Evolutionary conservation across 1,284 basidiomycete genomes (phyloP).

Genomic region (Naganishia sp.): DNA sequence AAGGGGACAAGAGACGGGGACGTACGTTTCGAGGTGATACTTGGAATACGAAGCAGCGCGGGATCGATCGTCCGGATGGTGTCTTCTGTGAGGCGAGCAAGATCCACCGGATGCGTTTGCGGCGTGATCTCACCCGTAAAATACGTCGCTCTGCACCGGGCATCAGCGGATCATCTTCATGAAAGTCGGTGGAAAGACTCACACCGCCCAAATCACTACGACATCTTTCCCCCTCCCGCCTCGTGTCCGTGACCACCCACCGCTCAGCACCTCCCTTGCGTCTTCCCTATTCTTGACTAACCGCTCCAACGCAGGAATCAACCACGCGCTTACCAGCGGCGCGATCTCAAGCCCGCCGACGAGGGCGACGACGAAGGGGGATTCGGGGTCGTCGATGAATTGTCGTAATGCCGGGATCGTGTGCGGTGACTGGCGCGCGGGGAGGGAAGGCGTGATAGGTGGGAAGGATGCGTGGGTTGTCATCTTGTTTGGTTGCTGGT

Average conservation of each 20-base stretch:
- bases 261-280: background rate
- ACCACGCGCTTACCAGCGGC: background rate
- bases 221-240: background rate
- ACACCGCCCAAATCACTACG: conserved; percentile 3
- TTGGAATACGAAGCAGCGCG: background rate
- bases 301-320: conserved; percentile 7
- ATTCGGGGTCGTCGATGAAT: background rate
- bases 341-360: background rate
- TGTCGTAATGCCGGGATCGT: background rate
- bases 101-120: background rate
- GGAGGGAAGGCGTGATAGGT: background rate
- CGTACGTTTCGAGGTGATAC: conserved; percentile 6
- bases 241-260: background rate
- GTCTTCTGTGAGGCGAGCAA: background rate
- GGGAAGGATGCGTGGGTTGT: background rate
- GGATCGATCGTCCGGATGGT: background rate
- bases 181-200: background rate
- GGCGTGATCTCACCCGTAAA: background rate
- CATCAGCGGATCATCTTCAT: background rate
- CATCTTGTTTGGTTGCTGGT: background rate
- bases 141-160: background rate
- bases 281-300: background rate
- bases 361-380: conserved; percentile 3
- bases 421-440: background rate
- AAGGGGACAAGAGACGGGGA: background rate